A percentile compares a stretch with the other conserved stretches of the same genome.
These are phyloP conservation scores for Xylaria sp. DNA, from an alignment of 2,329 filamentous ascomycete species.

Conservation along the genomic window DNA sequence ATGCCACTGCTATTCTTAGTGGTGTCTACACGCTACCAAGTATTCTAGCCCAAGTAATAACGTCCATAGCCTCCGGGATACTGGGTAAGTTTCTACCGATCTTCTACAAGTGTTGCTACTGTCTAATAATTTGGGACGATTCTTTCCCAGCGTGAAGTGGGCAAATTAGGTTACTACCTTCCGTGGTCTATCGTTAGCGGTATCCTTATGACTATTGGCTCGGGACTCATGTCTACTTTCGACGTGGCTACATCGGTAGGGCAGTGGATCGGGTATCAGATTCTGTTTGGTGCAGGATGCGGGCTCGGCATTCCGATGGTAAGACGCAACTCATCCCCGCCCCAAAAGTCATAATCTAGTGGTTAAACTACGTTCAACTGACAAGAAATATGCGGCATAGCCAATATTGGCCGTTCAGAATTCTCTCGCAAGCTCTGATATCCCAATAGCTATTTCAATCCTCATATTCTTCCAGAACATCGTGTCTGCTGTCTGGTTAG, in stretches of 20 bases:
- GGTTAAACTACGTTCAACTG: too few relatives aligned
- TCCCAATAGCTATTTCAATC: not conserved
- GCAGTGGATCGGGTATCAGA: not conserved
- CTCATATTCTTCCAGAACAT: conserved; percentile 1
- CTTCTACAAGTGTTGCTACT: too few relatives aligned
- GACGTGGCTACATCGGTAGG: not conserved
- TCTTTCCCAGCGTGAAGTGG: too few relatives aligned
- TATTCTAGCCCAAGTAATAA: not conserved
- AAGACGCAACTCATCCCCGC: not conserved
- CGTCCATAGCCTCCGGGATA: not conserved
- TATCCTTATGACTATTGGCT: too few relatives aligned
- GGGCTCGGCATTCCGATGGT: not conserved
- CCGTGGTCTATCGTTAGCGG: too few relatives aligned
- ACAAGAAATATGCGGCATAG: not conserved
- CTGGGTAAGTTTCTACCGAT: not conserved
- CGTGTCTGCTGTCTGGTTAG: not conserved
- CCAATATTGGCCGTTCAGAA: not conserved
- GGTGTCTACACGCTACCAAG: not conserved
- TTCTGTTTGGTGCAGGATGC: not conserved
- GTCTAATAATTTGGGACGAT: too few relatives aligned
- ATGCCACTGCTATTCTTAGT: not conserved
- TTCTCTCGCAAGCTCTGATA: not conserved
- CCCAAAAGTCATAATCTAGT: too few relatives aligned
- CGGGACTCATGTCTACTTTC: conserved; percentile 1
- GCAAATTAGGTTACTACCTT: too few relatives aligned